Conservation (phyloP, 257 asterid genomes). For the Leonotis leonurus region DNA sequence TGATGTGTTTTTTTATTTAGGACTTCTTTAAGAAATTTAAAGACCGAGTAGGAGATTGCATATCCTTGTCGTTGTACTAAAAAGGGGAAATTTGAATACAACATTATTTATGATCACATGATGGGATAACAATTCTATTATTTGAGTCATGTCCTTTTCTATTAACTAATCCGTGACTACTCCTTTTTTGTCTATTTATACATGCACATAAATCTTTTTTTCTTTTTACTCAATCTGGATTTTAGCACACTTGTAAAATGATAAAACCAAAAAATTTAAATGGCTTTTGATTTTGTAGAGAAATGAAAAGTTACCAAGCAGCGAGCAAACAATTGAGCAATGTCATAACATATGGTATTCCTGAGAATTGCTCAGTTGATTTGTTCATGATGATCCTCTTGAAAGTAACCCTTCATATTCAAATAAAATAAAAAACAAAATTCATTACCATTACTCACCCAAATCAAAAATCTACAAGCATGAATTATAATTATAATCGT, state of each 20-base stretch:
- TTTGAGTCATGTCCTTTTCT: background rate
- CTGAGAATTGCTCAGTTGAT: slow-evolving; percentile 67
- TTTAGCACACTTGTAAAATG: background rate
- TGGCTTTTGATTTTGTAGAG: background rate
- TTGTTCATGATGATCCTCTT: slow-evolving; percentile 42
- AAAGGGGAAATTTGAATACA: background rate
- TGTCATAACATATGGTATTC: slow-evolving; percentile 59
- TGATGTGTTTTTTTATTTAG: background rate
- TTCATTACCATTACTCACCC: background rate
- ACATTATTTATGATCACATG: background rate
- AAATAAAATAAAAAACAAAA: background rate
- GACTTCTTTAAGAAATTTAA: background rate
- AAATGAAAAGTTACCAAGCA: slow-evolving; percentile 29
- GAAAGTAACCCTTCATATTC: slow-evolving; percentile 44
- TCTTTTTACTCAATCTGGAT: background rate
- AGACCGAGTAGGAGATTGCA: background rate
- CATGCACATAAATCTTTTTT: background rate
- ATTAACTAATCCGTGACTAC: background rate
- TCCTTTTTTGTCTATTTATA: background rate
- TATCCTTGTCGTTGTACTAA: background rate
- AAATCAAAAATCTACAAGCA: background rate
- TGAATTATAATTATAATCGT: background rate
- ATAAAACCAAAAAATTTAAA: too few species aligned
- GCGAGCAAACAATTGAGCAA: slow-evolving; percentile 58
- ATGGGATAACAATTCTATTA: too few species aligned